Percentiles rank a stretch among this genome's conserved stretches.
Evolutionary conservation across 2,329 filamentous ascomycete species (phyloP).

Genomic region (Aureobasidium sp.): DNA sequence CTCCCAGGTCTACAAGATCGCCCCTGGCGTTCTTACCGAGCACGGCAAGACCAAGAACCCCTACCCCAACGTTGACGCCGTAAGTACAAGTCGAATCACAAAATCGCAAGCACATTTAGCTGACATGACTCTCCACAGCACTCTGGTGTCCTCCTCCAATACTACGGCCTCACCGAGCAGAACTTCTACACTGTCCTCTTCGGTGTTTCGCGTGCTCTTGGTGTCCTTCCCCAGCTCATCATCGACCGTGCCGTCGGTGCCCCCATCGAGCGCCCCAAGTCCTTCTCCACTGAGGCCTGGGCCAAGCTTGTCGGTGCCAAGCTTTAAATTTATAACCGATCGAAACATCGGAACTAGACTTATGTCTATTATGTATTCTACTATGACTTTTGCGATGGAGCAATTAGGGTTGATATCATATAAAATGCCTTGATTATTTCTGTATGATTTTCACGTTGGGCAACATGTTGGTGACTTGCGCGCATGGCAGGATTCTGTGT

Average conservation of each 20-base stretch:
- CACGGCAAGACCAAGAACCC: constrained; percentile 99
- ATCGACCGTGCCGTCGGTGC: constrained; percentile 96
- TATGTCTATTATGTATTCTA: constrained; percentile 12
- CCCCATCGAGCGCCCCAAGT: constrained; percentile 98
- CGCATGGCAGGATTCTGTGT: background rate
- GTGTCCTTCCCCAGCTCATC: constrained; percentile 98
- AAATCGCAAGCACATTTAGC: background rate
- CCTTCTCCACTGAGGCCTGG: constrained; percentile 95
- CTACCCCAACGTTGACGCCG: constrained; percentile 93
- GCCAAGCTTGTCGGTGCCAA: constrained; percentile 85
- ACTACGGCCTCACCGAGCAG: constrained; percentile 98
- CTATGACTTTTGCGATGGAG: constrained; percentile 14
- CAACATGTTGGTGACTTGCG: background rate
- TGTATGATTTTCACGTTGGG: background rate
- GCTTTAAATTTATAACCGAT: constrained; percentile 55
- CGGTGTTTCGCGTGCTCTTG: constrained; percentile 94
- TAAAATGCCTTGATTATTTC: constrained; percentile 13
- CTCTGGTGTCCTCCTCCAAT: constrained; percentile 97
- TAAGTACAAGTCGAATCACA: constrained; percentile 26
- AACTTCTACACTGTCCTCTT: constrained; percentile 99
- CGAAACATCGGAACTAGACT: background rate
- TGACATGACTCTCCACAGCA: constrained; percentile 43
- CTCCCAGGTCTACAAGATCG: constrained; percentile 99
- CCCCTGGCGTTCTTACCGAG: constrained; percentile 93
- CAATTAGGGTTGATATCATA: constrained; percentile 15